Evolutionary conservation across 805 yeast genomes (phyloP).

Genomic region (Wickerhamiella occidentalis): DNA sequence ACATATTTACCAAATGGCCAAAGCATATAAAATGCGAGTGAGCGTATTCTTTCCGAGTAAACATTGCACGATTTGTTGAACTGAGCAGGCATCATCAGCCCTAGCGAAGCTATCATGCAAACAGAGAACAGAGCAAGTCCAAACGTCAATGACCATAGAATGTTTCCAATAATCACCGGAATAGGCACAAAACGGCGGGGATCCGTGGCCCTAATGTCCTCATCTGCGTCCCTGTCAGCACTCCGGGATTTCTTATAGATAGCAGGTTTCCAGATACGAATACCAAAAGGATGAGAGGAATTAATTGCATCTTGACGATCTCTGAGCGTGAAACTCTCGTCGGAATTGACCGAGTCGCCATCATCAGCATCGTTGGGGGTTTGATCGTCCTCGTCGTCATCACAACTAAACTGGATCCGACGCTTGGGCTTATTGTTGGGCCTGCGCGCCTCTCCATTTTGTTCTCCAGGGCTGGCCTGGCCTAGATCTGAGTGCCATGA

Average conservation of each 20-base stretch:
- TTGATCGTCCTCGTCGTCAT: constrained; percentile 16
- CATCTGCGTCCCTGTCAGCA: constrained; percentile 81
- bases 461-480: neutral
- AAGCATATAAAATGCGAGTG: constrained; percentile 50
- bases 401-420: constrained; percentile 14
- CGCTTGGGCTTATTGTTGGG: constrained; percentile 1
- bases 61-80: constrained; percentile 40
- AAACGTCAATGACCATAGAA: constrained; percentile 59
- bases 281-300: constrained; percentile 95
- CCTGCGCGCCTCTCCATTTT: neutral
- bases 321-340: constrained; percentile 75
- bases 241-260: constrained; percentile 85
- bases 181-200: constrained; percentile 43
- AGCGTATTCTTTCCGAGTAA: constrained; percentile 49
- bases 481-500: neutral
- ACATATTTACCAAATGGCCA: constrained; percentile 85
- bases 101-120: constrained; percentile 40
- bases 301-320: constrained; percentile 95
- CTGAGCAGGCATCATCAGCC: constrained; percentile 18
- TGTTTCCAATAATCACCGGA: constrained; percentile 55
- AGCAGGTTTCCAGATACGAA: constrained; percentile 97
- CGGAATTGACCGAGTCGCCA: constrained; percentile 33
- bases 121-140: constrained; percentile 51
- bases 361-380: constrained; percentile 20
- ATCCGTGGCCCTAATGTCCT: constrained; percentile 45